A percentile compares a stretch with the other conserved stretches of the same genome.
Conservation (phyloP, 73 alveolate genomes). For the Halteria grandinella region DNA sequence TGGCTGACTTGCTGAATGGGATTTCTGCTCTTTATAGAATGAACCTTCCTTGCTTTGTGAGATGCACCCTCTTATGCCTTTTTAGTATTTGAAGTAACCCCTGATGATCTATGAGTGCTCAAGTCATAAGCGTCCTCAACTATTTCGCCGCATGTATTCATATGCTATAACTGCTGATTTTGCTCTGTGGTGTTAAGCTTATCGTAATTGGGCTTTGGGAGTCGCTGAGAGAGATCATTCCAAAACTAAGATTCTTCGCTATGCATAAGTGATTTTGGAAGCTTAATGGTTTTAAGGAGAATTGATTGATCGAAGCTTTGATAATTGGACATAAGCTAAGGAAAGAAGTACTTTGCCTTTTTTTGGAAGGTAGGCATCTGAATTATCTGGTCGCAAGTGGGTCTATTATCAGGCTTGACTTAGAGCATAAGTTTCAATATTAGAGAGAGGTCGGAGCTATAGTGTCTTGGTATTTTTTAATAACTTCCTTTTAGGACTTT, state of each 20-base stretch:
- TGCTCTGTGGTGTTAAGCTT: background rate
- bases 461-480: constrained; percentile 68
- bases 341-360: constrained; percentile 33
- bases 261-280: constrained; percentile 20
- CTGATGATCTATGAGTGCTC: constrained; percentile 31
- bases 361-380: constrained; percentile 22
- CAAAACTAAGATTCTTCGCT: constrained; percentile 36
- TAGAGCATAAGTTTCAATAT: constrained; percentile 66
- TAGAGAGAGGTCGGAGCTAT: constrained; percentile 70
- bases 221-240: constrained; percentile 40
- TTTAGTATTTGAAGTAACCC: too few species aligned
- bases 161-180: too few species aligned
- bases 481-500: constrained; percentile 84
- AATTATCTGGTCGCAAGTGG: constrained; percentile 73
- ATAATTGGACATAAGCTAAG: constrained; percentile 10
- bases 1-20: background rate
- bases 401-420: constrained; percentile 73
- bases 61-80: too few species aligned
- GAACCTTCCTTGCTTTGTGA: too few species aligned
- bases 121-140: constrained; percentile 31
- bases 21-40: too few species aligned
- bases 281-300: constrained; percentile 19
- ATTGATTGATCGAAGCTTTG: constrained; percentile 21
- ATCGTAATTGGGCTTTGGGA: constrained; percentile 57
- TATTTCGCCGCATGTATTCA: too few species aligned